A percentile compares a stretch with the other conserved stretches of the same genome.
Conservation (phyloP, 108 stramenopile genomes). For the Nannochloropsis gaditana region DNA sequence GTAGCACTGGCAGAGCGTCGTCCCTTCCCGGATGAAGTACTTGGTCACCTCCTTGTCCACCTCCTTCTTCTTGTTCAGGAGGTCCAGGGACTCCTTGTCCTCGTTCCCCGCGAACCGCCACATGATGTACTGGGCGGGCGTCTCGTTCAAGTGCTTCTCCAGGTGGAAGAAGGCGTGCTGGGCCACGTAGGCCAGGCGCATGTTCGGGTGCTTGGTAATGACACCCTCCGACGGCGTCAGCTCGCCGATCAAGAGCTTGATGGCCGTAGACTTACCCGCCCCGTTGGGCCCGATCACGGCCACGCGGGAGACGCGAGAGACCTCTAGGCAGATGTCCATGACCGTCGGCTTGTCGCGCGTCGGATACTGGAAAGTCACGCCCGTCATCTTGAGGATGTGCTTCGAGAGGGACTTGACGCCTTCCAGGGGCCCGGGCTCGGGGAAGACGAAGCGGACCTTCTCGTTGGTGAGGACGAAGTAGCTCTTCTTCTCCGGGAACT, state of each 20-base stretch:
- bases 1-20: slow-evolving; percentile 2
- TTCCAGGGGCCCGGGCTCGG: slow-evolving; percentile 64
- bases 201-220: slow-evolving; percentile 81
- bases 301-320: slow-evolving; percentile 79
- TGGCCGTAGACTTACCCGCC: slow-evolving; percentile 80
- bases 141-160: slow-evolving; percentile 80
- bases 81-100: slow-evolving; percentile 63
- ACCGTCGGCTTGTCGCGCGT: slow-evolving; percentile 63
- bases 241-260: slow-evolving; percentile 86
- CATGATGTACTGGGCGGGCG: slow-evolving; percentile 86
- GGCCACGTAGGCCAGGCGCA: slow-evolving; percentile 88
- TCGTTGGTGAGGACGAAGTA: slow-evolving; percentile 86
- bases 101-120: slow-evolving; percentile 88
- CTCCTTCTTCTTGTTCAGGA: slow-evolving; percentile 29
- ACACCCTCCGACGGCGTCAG: slow-evolving; percentile 43
- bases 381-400: slow-evolving; percentile 85
- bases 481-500: slow-evolving; percentile 74
- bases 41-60: slow-evolving; percentile 27
- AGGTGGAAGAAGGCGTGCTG: slow-evolving; percentile 94
- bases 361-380: slow-evolving; percentile 78
- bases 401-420: slow-evolving; percentile 90
- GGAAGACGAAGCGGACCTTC: slow-evolving; percentile 75
- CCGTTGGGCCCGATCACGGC: slow-evolving; percentile 84
- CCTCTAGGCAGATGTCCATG: slow-evolving; percentile 62
- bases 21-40: slow-evolving; percentile 34